Evolutionary conservation across 2,329 filamentous ascomycete genomes (phyloP).

Genomic region (Tolypocladium tropicale): DNA sequence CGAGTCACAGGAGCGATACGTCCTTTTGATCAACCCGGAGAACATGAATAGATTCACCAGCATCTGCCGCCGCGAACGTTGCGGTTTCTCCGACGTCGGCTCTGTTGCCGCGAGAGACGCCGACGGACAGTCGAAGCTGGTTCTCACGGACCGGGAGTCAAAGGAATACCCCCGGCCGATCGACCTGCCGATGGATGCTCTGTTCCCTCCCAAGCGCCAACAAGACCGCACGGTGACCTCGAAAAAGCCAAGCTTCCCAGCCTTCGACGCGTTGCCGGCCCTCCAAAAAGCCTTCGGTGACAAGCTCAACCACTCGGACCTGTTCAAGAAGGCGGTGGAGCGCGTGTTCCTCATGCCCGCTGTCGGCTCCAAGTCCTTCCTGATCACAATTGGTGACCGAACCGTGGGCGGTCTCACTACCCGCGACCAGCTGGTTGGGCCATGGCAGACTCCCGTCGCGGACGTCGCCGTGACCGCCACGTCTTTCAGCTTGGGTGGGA

Average conservation of each 20-base stretch:
- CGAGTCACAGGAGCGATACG: slow-evolving; percentile 93
- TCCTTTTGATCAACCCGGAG: slow-evolving; percentile 75
- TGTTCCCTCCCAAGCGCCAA: slow-evolving; percentile 83
- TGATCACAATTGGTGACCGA: slow-evolving; percentile 93
- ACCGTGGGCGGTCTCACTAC: slow-evolving; percentile 82
- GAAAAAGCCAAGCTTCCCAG: slow-evolving; percentile 53
- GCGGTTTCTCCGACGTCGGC: slow-evolving; percentile 86
- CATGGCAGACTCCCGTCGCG: slow-evolving; percentile 89
- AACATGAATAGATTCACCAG: slow-evolving; percentile 65
- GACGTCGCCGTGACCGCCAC: slow-evolving; percentile 90
- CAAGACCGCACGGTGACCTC: slow-evolving; percentile 66
- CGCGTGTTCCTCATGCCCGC: slow-evolving; percentile 76
- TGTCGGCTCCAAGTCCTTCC: slow-evolving; percentile 93
- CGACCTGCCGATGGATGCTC: slow-evolving; percentile 76
- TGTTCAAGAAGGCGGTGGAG: slow-evolving; percentile 58
- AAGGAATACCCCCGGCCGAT: slow-evolving; percentile 67
- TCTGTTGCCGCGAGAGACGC: slow-evolving; percentile 55
- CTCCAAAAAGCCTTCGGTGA: slow-evolving; percentile 55
- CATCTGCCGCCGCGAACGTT: slow-evolving; percentile 71
- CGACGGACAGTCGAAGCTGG: slow-evolving; percentile 57
- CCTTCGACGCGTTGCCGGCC: slow-evolving; percentile 59
- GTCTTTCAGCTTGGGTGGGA: slow-evolving; percentile 55
- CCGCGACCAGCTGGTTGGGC: slow-evolving; percentile 91
- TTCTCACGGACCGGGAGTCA: slow-evolving; percentile 74
- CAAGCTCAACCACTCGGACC: slow-evolving; percentile 39